Base-by-base conservation (phyloP, 2,329 filamentous ascomycete species). In the Neobulgaria alba region DNA sequence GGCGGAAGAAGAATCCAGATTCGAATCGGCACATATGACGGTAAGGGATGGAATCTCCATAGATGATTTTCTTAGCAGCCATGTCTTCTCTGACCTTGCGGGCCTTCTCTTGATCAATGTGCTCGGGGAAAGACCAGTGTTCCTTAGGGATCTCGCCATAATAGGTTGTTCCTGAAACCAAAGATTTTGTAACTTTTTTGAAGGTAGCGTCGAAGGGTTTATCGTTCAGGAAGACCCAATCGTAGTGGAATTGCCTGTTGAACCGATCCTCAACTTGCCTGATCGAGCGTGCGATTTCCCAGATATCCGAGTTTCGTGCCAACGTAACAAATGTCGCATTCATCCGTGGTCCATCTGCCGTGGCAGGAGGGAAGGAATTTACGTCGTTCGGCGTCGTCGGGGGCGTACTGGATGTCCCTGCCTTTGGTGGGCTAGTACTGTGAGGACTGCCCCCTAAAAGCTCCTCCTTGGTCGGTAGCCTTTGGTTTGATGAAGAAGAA, bases 1-100 rank as follows among this genome's bases (percentile, higher is more conserved):
- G 92, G 47, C 84, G 87, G 78, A 96, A 98, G 75, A 98, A 98
- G 74, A 98, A 98, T 29, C 92, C 92, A 5, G 90, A 96, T 67
- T 98, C 92, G 61, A 95, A 98, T 50, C 92, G 86, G 67, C 92
- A 98, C 92, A 98, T 98, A 72, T 98, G 93, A 49, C 92, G 81
- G 71, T 98, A 98, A 68, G 86, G 94, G 67, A 94, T 68, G 9
- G 88, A 95, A 65, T 96, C 92, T 46, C 92, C 92, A 61, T 98
- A 98, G 65, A 98, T 98, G 63, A 98, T 94, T 69, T 95, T 93
- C 61, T 82, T 79, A 62, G 86, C 76, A 42, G 77, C 79, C 92
- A 98, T 98, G 56, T 95, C 86, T 67, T 95, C 82, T 47, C 92
- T 85, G 46, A 92, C 88, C 64, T 86, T 84, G 58, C 77, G 77